Percentiles rank a stretch among this genome's conserved stretches.
phyloP scores from a whole-genome alignment of 257 asterid genomes.

The Cynanchum wilfordii region DNA sequence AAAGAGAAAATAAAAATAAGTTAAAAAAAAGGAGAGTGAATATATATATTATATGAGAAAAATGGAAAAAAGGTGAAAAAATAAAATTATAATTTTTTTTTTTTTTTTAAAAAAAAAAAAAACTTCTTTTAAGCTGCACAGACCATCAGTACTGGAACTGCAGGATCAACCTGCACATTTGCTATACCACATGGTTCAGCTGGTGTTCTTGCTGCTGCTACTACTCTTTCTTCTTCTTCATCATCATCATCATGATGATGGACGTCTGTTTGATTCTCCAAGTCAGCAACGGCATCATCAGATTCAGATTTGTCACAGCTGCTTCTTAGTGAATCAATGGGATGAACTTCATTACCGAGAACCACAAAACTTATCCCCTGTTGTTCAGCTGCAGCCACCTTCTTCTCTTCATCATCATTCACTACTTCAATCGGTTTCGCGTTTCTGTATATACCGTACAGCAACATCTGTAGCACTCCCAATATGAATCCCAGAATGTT shows the following conservation, averaged over 20 bases:
- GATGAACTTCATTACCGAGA: conserved; percentile 33
- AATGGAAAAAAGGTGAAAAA: not conserved
- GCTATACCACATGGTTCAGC: conserved; percentile 24
- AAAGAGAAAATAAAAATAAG: no score
- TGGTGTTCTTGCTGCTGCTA: not conserved
- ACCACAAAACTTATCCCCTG: conserved; percentile 33
- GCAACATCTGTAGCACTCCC: conserved; percentile 61
- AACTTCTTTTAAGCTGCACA: conserved; percentile 33
- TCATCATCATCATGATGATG: not conserved
- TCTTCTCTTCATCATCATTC: conserved; percentile 31
- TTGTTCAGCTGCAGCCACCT: conserved; percentile 22
- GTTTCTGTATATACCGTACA: conserved; percentile 52
- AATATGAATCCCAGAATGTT: conserved; percentile 64
- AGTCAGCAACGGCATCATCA: no score
- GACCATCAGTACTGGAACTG: conserved; percentile 31
- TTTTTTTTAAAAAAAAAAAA: no score
- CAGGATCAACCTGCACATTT: conserved; percentile 23
- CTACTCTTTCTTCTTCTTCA: not conserved
- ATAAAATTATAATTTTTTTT: not conserved
- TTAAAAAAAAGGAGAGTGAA: not conserved
- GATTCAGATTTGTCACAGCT: not conserved
- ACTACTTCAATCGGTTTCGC: conserved; percentile 13
- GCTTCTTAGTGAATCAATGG: conserved; percentile 17
- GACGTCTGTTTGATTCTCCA: not conserved
- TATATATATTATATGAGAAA: no score